Evolutionary conservation across 164 flowering plant species (phyloP), one percentile per base, ranked within the genome.

Genomic region (Sedum album): DNA sequence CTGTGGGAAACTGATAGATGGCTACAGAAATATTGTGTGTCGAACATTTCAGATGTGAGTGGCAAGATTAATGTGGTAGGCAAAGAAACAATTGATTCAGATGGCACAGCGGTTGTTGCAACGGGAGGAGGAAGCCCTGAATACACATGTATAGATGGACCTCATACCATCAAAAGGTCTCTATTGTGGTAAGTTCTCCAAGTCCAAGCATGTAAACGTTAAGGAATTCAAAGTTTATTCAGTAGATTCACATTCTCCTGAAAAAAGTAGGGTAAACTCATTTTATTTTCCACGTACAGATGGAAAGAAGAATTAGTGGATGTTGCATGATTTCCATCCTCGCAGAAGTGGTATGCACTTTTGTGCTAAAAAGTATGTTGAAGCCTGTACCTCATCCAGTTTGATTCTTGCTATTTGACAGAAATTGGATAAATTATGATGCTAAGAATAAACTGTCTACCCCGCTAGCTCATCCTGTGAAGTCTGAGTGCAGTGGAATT

Each of bases 1-100:
- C 92, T 94, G 46, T 95, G 99, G 99, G 97, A 95, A 81, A 86
- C 91, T 42, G 97, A 95, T 63, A 79, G 94, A 74, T 94, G 99
- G 97, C 82, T 91, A 53, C 88, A 85, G 71, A 90, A 86, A 31
- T 73, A 83, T 72, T 91, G 99, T 75, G 84, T 35, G 7, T 35
- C 38, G 5, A 35, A 35, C 38, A 35, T 42, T 73, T 68, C 86
- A 36, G 79, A 81, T 67, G 78, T 66, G 42, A 73, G 66, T 44
- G 76, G 69, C 42, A n/a, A n/a, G 49, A 82, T 82, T 55, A 39
- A 64, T 67, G 81, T 76, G 23, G 57, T 74, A 28, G 7, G 48
- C 66, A 68, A 78, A 71, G 79, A 18, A 55, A 39, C 23, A 5
- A 36, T 67, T 41, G 84, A 79, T 76, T 76, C 82, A 36, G 87